Conservation (phyloP, 805 yeast genomes). For the Myxozyma vanderwaltii region DNA sequence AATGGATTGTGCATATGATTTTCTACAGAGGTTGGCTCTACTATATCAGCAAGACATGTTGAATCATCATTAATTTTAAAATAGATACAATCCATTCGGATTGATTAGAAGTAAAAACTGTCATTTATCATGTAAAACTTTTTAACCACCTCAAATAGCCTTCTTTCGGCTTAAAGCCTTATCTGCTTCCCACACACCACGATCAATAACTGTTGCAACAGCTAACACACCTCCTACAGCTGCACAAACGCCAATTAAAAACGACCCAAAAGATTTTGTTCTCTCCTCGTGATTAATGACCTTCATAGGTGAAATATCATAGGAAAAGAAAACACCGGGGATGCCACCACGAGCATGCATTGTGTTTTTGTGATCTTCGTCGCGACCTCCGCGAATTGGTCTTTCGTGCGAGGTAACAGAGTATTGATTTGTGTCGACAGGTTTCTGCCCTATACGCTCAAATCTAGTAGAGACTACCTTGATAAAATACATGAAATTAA, state of each 20-base stretch:
- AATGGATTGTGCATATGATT: background rate
- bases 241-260: conserved; percentile 77
- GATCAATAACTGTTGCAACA: conserved; percentile 85
- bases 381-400: conserved; percentile 82
- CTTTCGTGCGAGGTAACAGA: conserved; percentile 86
- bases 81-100: background rate
- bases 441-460: conserved; percentile 57
- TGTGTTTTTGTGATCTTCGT: conserved; percentile 87
- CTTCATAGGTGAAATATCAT: conserved; percentile 91
- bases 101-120: background rate
- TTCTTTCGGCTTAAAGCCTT: conserved; percentile 64
- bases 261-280: conserved; percentile 78
- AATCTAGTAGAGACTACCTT: conserved; percentile 90
- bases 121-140: background rate
- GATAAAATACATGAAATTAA: conserved; percentile 73
- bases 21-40: too few species aligned
- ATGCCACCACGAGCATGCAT: conserved; percentile 72
- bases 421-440: conserved; percentile 82
- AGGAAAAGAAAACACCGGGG: conserved; percentile 84
- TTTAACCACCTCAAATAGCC: conserved; percentile 7
- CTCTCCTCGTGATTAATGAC: conserved; percentile 77
- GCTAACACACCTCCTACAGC: conserved; percentile 93
- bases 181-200: conserved; percentile 87
- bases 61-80: too few species aligned
- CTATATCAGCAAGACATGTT: too few species aligned